Conservation (phyloP, 2,329 filamentous ascomycete species). For the Ophiostoma triangulosporum region DNA sequence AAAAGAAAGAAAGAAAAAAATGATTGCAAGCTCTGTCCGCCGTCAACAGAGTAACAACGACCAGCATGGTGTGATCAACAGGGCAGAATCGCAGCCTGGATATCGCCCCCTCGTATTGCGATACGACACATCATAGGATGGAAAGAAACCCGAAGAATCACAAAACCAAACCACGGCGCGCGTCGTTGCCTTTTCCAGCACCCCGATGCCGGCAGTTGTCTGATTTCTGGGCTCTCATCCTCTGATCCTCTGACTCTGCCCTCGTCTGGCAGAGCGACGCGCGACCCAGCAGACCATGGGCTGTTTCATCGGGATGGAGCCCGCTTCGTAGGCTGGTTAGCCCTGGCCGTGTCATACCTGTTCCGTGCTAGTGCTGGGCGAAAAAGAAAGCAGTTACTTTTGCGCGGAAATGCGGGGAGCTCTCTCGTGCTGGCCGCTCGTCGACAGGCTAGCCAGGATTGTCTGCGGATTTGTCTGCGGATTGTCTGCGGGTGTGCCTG, state of each 20-base stretch:
- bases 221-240: neutral
- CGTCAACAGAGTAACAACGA: neutral
- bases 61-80: neutral
- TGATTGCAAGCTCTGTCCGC: too few species aligned
- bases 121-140: neutral
- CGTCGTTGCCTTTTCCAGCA: neutral
- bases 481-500: neutral
- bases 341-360: neutral
- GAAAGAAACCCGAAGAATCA: neutral
- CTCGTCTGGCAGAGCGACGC: too few species aligned
- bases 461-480: neutral
- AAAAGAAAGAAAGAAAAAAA: too few species aligned
- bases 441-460: neutral
- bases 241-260: neutral
- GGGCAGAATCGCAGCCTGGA: neutral
- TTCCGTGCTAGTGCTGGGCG: neutral
- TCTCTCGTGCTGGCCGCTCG: neutral
- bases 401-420: constrained; percentile 10
- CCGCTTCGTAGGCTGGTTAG: neutral
- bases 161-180: neutral
- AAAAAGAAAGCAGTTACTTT: neutral
- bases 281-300: neutral
- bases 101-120: neutral
- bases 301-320: constrained; percentile 11
- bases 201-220: neutral